A percentile compares a stretch with the other conserved stretches of the same genome.
These are phyloP conservation scores for Arxiozyma bovina DNA, from an alignment of 1,139 yeast genomes.

Conservation along the genomic window DNA sequence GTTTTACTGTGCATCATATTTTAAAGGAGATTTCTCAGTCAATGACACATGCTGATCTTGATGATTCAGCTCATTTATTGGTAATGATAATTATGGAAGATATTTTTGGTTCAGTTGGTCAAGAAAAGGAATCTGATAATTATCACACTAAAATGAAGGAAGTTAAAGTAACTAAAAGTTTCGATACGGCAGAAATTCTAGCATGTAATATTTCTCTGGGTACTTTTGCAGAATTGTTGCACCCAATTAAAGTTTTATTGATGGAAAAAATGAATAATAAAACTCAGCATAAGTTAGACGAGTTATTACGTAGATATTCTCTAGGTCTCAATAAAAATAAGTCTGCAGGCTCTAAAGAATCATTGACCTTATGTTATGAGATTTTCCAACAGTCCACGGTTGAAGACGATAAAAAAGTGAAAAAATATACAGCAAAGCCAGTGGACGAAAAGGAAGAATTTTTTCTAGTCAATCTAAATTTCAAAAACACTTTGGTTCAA, in stretches of 20 bases:
- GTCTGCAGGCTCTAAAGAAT: constrained; percentile 47
- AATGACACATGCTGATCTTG: constrained; percentile 64
- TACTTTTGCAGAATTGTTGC: constrained; percentile 51
- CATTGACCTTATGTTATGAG: constrained; percentile 67
- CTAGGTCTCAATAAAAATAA: constrained; percentile 66
- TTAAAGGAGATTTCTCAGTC: constrained; percentile 43
- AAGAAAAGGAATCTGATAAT: constrained; percentile 92
- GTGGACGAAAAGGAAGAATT: constrained; percentile 43
- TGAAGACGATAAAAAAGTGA: constrained; percentile 19
- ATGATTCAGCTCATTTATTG: constrained; percentile 53
- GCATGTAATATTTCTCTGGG: constrained; percentile 57
- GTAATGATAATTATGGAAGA: constrained; percentile 84
- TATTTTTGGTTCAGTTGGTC: constrained; percentile 84
- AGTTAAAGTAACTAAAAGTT: constrained; percentile 81
- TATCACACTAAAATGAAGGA: constrained; percentile 83
- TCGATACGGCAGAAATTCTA: constrained; percentile 74
- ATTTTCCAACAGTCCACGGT: constrained; percentile 49
- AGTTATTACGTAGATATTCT: constrained; percentile 64
- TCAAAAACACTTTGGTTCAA: constrained; percentile 48
- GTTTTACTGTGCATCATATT: constrained; percentile 74
- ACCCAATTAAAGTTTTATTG: constrained; percentile 60
- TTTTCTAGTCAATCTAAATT: constrained; percentile 58
- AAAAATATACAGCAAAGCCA: constrained; percentile 22
- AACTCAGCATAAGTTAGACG: constrained; percentile 70
- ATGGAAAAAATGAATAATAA: constrained; percentile 58